Evolutionary conservation across 257 asterid species (phyloP).

Genomic region (Cinchona pubescens): DNA sequence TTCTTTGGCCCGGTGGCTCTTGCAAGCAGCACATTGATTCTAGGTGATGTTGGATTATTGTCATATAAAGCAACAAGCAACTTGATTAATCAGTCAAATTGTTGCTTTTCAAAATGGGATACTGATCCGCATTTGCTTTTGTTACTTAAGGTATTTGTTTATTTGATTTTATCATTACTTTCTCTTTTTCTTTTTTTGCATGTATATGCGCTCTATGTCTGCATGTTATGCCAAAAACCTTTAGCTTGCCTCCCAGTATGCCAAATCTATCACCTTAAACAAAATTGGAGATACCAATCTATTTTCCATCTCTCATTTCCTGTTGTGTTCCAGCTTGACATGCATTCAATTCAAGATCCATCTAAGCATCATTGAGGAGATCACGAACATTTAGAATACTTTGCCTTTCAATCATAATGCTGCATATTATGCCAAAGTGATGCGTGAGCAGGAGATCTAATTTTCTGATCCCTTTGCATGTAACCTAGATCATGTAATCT

Average conservation of each 20-base stretch:
- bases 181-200: neutral
- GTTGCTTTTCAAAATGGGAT: constrained; percentile 62
- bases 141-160: constrained; percentile 67
- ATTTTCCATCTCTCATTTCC: neutral
- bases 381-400: neutral
- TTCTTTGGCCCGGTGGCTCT: constrained; percentile 65
- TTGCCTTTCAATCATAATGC: neutral
- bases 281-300: neutral
- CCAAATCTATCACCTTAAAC: neutral
- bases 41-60: constrained; percentile 61
- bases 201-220: neutral
- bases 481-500: neutral
- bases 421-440: neutral
- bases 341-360: neutral
- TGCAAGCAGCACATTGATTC: constrained; percentile 58
- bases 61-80: constrained; percentile 63
- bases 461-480: neutral
- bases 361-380: neutral
- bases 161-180: neutral
- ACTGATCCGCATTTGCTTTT: constrained; percentile 71
- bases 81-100: constrained; percentile 67
- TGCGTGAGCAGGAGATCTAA: neutral
- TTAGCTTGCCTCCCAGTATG: neutral
- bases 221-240: neutral
- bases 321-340: neutral